Evolutionary conservation across 257 asterid genomes (phyloP).

Genomic region (Salvia splendens): DNA sequence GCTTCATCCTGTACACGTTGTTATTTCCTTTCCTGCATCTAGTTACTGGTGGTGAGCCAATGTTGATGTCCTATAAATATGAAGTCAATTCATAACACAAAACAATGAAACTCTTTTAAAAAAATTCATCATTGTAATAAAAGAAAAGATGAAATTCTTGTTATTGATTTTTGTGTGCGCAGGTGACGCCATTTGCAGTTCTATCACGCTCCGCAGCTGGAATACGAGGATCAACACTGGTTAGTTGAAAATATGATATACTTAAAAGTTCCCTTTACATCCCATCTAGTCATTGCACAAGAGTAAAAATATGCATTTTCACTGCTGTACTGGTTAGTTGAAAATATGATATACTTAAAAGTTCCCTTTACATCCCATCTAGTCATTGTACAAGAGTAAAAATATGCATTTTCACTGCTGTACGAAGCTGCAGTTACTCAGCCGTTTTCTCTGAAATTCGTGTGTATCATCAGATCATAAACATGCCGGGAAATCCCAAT

Average conservation of each 20-base stretch:
- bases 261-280: neutral
- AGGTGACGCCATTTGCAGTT: conserved; percentile 96
- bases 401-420: neutral
- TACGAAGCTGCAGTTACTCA: neutral
- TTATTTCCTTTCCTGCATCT: neutral
- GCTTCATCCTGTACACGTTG: neutral
- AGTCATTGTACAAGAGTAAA: too few relatives aligned
- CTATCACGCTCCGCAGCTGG: conserved; percentile 97
- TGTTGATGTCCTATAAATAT: neutral
- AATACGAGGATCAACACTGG: conserved; percentile 96
- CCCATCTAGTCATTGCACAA: neutral
- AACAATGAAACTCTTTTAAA: neutral
- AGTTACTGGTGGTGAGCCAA: too few relatives aligned
- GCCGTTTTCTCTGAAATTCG: neutral
- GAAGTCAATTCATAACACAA: neutral
- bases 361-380: neutral
- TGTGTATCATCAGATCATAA: conserved; percentile 59
- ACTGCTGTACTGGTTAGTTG: conserved; percentile 50
- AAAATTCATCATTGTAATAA: neutral
- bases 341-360: neutral
- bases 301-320: too few relatives aligned
- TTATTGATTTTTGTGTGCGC: conserved; percentile 30
- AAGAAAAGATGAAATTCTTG: neutral
- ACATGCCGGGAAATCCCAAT: conserved; percentile 99
- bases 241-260: conserved; percentile 31